Evolutionary conservation across 148 eudicot species (phyloP).

Genomic region (Pouteria glomerata): DNA sequence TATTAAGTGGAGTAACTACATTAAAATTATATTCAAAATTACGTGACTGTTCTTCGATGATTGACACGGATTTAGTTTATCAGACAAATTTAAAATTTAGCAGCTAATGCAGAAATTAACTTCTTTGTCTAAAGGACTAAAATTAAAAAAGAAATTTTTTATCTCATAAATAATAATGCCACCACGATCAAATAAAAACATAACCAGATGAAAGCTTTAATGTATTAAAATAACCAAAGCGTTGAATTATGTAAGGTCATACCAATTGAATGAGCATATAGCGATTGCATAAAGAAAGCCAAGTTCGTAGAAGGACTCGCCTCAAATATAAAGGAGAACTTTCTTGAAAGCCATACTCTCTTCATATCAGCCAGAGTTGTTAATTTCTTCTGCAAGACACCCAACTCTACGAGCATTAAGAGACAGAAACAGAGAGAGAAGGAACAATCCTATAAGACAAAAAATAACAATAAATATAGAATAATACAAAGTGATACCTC

Average conservation of each 20-base stretch:
- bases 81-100: not conserved
- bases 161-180: not conserved
- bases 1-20: not conserved
- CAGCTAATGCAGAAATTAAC: not conserved
- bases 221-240: not conserved
- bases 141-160: not conserved
- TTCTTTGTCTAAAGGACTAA: not conserved
- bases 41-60: not conserved
- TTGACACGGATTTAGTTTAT: not conserved
- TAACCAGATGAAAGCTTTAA: not conserved
- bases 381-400: conserved; percentile 32
- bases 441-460: not conserved
- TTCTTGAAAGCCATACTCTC: conserved; percentile 61
- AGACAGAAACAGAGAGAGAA: not conserved
- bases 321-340: conserved; percentile 73
- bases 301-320: conserved; percentile 54
- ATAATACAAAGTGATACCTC: conserved; percentile 32
- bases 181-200: not conserved
- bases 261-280: conserved; percentile 67
- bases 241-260: conserved; percentile 14
- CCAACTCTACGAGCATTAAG: conserved; percentile 1
- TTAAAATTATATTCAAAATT: not conserved
- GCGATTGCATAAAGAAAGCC: conserved; percentile 62
- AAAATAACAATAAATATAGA: not conserved
- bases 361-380: conserved; percentile 56